Evolutionary conservation across 208 protist genomes (phyloP).

Genomic region (Crithidia bombi): DNA sequence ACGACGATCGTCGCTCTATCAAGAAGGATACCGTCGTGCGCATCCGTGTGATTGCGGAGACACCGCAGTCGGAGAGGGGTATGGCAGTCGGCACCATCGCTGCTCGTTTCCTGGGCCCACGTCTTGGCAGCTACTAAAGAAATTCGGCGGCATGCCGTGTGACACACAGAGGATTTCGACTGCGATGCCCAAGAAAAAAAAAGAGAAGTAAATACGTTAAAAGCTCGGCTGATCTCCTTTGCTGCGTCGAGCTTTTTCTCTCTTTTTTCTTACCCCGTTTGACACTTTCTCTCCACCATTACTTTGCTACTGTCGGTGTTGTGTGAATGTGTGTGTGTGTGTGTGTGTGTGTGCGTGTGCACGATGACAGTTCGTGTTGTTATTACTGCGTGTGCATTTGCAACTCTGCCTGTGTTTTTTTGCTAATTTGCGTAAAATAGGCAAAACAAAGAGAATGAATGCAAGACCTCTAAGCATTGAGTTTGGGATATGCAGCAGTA

Average conservation of each 20-base stretch:
- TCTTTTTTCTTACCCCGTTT: too few species aligned
- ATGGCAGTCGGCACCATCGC: conserved; percentile 78
- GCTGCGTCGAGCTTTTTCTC: too few species aligned
- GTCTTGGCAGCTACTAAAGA: conserved; percentile 32
- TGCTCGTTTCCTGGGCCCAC: conserved; percentile 66
- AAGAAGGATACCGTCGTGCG: conserved; percentile 72
- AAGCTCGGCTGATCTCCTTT: too few species aligned
- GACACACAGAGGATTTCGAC: too few species aligned
- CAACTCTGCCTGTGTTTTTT: background rate
- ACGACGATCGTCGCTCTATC: conserved; percentile 64
- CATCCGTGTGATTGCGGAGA: conserved; percentile 80
- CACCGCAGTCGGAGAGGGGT: conserved; percentile 71
- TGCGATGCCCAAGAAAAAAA: too few species aligned
- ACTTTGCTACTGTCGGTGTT: too few species aligned
- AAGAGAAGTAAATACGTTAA: too few species aligned
- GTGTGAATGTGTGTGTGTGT: too few species aligned
- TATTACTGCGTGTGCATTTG: background rate
- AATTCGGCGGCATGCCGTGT: background rate
- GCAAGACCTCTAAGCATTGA: background rate
- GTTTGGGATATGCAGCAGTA: too few species aligned
- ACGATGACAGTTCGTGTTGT: too few species aligned
- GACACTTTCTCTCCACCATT: too few species aligned
- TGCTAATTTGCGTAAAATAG: background rate
- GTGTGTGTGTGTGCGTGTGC: too few species aligned
- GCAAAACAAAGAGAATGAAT: background rate